Conservation (phyloP, 2,329 filamentous ascomycete genomes). For the Sphaerulina vaccinii region DNA sequence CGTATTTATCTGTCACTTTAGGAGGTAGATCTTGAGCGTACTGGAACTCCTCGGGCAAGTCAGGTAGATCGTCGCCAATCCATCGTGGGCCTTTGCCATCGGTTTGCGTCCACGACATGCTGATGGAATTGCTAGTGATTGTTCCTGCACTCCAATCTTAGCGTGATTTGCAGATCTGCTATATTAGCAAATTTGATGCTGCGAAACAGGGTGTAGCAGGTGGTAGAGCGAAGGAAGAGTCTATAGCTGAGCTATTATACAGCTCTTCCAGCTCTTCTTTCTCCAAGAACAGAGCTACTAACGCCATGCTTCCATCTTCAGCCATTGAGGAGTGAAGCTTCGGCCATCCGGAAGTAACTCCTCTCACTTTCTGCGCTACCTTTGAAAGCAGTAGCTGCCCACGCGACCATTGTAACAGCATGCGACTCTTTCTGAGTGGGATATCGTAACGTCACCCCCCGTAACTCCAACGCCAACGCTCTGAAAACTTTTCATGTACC, state of each 20-base stretch:
- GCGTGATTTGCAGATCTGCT: too few species aligned
- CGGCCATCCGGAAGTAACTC: slow-evolving; percentile 1
- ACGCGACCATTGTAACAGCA: neutral
- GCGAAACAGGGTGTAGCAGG: too few species aligned
- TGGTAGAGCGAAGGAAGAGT: too few species aligned
- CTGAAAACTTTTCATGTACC: neutral
- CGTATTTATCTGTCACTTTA: slow-evolving; percentile 25
- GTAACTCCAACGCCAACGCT: neutral
- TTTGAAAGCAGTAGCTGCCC: neutral
- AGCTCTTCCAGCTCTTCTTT: too few species aligned
- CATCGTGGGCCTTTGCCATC: slow-evolving; percentile 23
- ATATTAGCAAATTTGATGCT: too few species aligned
- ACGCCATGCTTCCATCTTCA: slow-evolving; percentile 1
- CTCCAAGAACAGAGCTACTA: neutral
- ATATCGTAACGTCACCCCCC: too few species aligned
- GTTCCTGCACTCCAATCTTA: too few species aligned
- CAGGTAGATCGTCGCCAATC: slow-evolving; percentile 20
- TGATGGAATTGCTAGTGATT: neutral
- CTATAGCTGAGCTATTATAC: too few species aligned
- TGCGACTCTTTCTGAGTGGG: neutral
- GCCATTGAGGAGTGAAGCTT: neutral
- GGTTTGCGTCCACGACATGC: slow-evolving; percentile 13
- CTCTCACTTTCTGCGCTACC: neutral
- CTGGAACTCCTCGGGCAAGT: slow-evolving; percentile 14
- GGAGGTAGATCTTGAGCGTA: slow-evolving; percentile 22